A percentile compares a stretch with the other conserved stretches of the same genome.
Conservation (phyloP, 176 grass and related monocot genomes). For the Triticum dicoccoides region DNA sequence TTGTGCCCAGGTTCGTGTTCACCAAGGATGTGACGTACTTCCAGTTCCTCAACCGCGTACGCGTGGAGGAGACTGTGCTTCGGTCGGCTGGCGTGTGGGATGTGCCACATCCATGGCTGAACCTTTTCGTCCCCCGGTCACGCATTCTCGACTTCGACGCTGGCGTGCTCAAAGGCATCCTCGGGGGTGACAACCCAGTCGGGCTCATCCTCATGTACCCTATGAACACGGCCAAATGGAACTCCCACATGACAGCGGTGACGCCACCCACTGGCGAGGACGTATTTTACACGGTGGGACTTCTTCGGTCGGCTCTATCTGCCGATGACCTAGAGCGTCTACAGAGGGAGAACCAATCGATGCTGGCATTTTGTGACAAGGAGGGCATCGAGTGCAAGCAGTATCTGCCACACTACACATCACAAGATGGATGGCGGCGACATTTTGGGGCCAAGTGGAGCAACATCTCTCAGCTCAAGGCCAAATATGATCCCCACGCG, state of each 20-base stretch:
- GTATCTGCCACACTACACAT: slow-evolving; percentile 41
- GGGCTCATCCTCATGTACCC: slow-evolving; percentile 65
- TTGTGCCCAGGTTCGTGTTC: slow-evolving; percentile 42
- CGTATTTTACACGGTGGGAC: slow-evolving; percentile 45
- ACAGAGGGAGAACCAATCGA: slow-evolving; percentile 23
- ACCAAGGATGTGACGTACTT: slow-evolving; percentile 31
- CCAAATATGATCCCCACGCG: slow-evolving; percentile 41
- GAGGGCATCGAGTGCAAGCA: slow-evolving; percentile 33
- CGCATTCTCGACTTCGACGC: slow-evolving; percentile 51
- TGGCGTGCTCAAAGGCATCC: slow-evolving; percentile 40
- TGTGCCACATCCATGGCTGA: slow-evolving; percentile 69
- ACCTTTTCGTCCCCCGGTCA: slow-evolving; percentile 55
- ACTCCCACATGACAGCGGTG: slow-evolving; percentile 35
- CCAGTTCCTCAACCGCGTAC: slow-evolving; percentile 52
- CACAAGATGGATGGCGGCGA: slow-evolving; percentile 21
- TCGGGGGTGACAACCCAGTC: slow-evolving; percentile 18
- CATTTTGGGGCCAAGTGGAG: slow-evolving; percentile 50
- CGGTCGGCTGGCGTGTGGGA: slow-evolving; percentile 36
- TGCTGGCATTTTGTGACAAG: slow-evolving; percentile 30
- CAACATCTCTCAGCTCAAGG: slow-evolving; percentile 31
- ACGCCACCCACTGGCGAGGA: neutral
- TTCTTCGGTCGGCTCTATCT: slow-evolving; percentile 33
- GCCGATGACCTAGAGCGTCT: neutral
- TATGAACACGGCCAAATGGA: slow-evolving; percentile 46
- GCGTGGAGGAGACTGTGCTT: slow-evolving; percentile 29